phyloP scores from a whole-genome alignment of 164 flowering plant genomes.

The Hamamelis virginiana region DNA sequence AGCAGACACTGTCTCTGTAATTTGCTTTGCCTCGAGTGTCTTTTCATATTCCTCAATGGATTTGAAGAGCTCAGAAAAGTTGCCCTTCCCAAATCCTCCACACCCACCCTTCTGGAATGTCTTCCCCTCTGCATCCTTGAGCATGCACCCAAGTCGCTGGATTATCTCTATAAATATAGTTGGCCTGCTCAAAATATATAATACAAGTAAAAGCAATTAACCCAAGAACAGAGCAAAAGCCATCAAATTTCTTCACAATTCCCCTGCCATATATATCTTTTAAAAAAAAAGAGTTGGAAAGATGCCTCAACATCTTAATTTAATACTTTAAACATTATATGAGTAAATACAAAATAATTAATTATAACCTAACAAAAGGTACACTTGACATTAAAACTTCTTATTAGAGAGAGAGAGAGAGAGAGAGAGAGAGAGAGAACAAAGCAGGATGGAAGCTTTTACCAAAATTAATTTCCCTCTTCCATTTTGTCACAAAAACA shows the following conservation, averaged over 20 bases:
- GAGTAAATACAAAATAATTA: too few species aligned
- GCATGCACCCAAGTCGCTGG: constrained; percentile 82
- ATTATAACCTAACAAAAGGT: too few species aligned
- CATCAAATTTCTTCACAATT: neutral
- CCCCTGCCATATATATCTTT: too few species aligned
- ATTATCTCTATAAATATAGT: constrained; percentile 86
- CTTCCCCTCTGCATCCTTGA: constrained; percentile 61
- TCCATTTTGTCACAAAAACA: too few species aligned
- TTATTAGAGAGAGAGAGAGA: too few species aligned
- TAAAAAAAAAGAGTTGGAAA: too few species aligned
- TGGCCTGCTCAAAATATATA: constrained; percentile 48
- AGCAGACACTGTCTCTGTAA: constrained; percentile 24
- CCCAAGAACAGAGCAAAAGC: neutral
- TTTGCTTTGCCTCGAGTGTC: constrained; percentile 59
- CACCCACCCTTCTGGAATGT: constrained; percentile 78
- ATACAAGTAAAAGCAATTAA: neutral
- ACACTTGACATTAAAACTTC: too few species aligned
- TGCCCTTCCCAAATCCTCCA: constrained; percentile 94
- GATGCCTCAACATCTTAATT: too few species aligned
- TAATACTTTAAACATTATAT: too few species aligned
- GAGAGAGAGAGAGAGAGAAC: too few species aligned
- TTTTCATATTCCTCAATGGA: constrained; percentile 93
- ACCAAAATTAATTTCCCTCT: too few species aligned
- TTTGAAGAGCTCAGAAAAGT: constrained; percentile 84
- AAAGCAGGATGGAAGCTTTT: too few species aligned